These are phyloP conservation scores for Leccinellum luteum DNA, from an alignment of 768 basidiomycete genomes.

Conservation along the genomic window DNA sequence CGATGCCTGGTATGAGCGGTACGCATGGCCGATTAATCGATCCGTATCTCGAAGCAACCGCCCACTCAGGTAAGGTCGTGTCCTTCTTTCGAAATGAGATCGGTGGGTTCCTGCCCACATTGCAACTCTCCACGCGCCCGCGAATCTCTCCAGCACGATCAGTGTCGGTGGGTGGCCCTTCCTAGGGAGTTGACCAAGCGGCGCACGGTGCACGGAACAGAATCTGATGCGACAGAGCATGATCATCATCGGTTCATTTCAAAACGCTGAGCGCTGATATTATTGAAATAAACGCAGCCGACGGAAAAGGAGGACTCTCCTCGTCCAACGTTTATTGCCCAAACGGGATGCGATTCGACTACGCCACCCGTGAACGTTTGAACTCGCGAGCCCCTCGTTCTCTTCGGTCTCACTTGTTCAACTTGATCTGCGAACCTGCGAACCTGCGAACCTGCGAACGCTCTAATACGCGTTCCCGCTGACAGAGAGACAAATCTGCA, in stretches of 20 bases:
- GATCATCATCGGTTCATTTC: not conserved
- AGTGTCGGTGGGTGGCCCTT: not conserved
- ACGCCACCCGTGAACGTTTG: not conserved
- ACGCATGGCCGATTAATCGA: not conserved
- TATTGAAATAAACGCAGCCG: not conserved
- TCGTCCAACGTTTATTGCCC: not conserved
- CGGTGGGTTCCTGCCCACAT: constrained; percentile 1
- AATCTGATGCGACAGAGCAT: not conserved
- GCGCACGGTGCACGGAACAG: not conserved
- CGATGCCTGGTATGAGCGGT: constrained; percentile 9
- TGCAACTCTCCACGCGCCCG: not conserved
- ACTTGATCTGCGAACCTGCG: not conserved
- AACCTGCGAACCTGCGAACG: not conserved
- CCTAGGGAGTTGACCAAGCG: not conserved
- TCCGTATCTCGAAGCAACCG: not conserved
- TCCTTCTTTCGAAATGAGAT: constrained; percentile 2
- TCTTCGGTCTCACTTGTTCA: not conserved
- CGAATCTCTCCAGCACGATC: constrained; percentile 6
- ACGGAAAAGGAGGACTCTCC: constrained; percentile 8
- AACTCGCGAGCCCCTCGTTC: not conserved
- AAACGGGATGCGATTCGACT: not conserved
- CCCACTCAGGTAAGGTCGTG: not conserved
- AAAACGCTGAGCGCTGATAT: not conserved
- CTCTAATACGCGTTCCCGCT: not conserved
- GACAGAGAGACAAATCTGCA: constrained; percentile 65